A percentile compares a stretch with the other conserved stretches of the same genome.
Conservation (phyloP, 495 filamentous ascomycete genomes). For the Aspergillus avenaceus region DNA sequence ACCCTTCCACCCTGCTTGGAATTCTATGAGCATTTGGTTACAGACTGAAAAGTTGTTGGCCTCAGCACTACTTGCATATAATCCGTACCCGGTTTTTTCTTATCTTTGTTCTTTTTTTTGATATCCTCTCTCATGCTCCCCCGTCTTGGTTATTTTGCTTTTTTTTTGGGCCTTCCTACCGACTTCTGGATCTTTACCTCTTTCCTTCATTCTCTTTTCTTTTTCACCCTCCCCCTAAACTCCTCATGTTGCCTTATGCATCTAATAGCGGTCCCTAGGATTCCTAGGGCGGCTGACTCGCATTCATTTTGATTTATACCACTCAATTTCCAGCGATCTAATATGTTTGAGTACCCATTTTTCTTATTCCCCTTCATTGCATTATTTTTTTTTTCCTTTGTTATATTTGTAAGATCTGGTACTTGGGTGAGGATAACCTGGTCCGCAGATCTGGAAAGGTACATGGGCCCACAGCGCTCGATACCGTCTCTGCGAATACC, state of each 20-base stretch:
- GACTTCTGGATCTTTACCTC: conserved; percentile 17
- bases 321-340: neutral
- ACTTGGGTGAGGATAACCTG: neutral
- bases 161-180: conserved; percentile 6
- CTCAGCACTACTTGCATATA: conserved; percentile 20
- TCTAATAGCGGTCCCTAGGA: conserved; percentile 2
- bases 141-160: conserved; percentile 5
- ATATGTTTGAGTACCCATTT: neutral
- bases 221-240: neutral
- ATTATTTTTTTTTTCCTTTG: too few species aligned
- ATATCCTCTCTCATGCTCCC: conserved; percentile 21
- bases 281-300: neutral
- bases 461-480: too few species aligned
- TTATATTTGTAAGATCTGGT: neutral
- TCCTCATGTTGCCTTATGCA: conserved; percentile 3
- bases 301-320: conserved; percentile 3
- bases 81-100: conserved; percentile 11
- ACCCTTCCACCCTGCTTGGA: conserved; percentile 8
- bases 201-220: conserved; percentile 16
- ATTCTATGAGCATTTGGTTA: conserved; percentile 15
- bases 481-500: too few species aligned
- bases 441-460: neutral
- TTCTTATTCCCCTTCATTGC: neutral
- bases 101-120: conserved; percentile 3
- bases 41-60: conserved; percentile 19